Base-by-base conservation (phyloP, 768 basidiomycete genomes). In the Suillus brevipes region DNA sequence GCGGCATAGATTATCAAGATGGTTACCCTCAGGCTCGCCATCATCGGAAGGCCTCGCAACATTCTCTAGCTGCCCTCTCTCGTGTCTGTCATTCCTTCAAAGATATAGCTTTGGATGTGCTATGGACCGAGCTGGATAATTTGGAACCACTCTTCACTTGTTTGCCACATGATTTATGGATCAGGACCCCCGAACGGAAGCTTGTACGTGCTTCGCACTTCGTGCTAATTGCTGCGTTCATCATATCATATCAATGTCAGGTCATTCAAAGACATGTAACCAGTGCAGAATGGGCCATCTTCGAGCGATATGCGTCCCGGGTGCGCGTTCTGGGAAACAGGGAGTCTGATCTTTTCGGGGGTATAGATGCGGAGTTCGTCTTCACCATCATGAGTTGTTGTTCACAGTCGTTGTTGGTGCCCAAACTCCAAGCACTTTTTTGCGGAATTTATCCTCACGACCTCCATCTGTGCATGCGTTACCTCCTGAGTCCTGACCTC, bases 111-210 rank as follows among this genome's bases (percentile, higher is more conserved):
- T 23, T 73, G 12, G 55, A 66, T 23, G 43, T 64, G 49, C 50
- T 70, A 4, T 73, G 62, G 70, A 47, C 47, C 2, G 47, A 67
- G 36, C 62, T 73, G 43, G 38, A 56, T 2, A 61, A 63, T 55
- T 10, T 71, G n/a, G 31, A 64, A 7, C 72, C 69, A 10, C 53
- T 70, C 8, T 43, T 73, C 25, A 45, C 49, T 28, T 70, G 66
- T 31, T 57, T 72, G 13, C 67, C 66, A 4, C 20, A n/a, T 40
- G 28, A 56, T 45, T 63, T 53, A 14, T 43, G 62, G 62, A 37
- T 1, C 16, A 2, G 9, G 53, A 36, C 31, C 9, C 5, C 16
- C 10, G 2, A 18, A 20, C 31, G 4, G 53, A 18, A n/a, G 53
- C 20, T 20, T 8, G 37, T 57, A 25, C 4, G 56, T 57, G 3